A percentile compares a stretch with the other conserved stretches of the same genome.
phyloP scores from a whole-genome alignment of 176 grass and related monocot species.

The Oryza brachyantha region DNA sequence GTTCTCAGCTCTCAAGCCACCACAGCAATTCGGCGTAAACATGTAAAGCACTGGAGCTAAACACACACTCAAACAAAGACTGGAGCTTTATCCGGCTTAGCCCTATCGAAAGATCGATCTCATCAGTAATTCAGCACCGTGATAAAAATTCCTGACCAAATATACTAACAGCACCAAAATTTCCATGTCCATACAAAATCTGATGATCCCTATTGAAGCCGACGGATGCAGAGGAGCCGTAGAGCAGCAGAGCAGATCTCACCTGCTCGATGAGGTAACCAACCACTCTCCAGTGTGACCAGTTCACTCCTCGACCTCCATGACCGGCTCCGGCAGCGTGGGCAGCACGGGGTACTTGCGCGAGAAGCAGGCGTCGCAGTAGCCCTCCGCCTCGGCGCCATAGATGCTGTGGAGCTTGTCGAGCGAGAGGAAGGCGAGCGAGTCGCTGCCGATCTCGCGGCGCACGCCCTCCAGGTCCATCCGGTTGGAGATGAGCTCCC shows the following conservation, averaged over 20 bases:
- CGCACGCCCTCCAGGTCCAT: conserved; percentile 58
- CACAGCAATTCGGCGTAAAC: background rate
- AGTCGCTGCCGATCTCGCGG: conserved; percentile 55
- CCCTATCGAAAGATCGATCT: background rate
- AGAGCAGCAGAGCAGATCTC: conserved; percentile 26
- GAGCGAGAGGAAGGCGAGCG: conserved; percentile 62
- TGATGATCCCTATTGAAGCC: conserved; percentile 10
- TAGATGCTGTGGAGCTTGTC: conserved; percentile 46
- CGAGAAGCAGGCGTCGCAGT: conserved; percentile 76
- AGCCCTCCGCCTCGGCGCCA: conserved; percentile 34
- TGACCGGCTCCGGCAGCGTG: conserved; percentile 24
- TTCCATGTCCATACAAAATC: background rate
- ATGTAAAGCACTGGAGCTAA: background rate
- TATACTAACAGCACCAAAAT: background rate
- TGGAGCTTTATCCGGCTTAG: background rate
- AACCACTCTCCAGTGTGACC: no score
- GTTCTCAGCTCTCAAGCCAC: background rate
- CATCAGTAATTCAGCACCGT: background rate
- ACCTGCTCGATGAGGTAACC: background rate
- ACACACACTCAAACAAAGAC: background rate
- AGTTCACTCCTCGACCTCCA: conserved; percentile 36
- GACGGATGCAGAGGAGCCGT: background rate
- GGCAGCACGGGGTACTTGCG: conserved; percentile 60
- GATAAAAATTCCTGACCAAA: background rate
- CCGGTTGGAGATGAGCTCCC: conserved; percentile 69